phyloP scores from a whole-genome alignment of 108 stramenopile species.

The Stephanodiscus minutulus region DNA sequence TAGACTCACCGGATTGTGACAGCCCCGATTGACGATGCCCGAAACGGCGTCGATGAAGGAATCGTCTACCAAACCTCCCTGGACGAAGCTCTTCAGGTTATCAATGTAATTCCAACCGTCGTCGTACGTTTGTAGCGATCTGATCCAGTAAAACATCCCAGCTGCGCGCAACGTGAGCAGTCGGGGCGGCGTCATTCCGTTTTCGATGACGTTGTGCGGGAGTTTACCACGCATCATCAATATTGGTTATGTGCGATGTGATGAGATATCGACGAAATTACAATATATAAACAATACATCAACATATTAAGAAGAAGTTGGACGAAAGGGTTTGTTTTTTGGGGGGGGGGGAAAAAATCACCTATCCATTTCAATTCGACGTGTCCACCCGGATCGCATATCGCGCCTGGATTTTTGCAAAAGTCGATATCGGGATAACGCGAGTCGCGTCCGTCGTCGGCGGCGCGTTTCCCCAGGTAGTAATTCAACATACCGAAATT shows the following conservation, averaged over 20 bases:
- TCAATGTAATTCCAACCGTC: slow-evolving; percentile 40
- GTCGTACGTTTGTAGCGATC: slow-evolving; percentile 31
- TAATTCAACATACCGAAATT: slow-evolving; percentile 47
- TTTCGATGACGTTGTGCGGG: no score
- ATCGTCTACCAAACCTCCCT: slow-evolving; percentile 21
- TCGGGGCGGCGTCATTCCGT: no score
- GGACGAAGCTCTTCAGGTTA: slow-evolving; percentile 33
- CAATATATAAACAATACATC: background rate
- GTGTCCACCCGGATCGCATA: slow-evolving; percentile 20
- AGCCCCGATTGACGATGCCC: slow-evolving; percentile 39
- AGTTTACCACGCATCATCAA: no score
- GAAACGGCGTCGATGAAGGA: slow-evolving; percentile 42
- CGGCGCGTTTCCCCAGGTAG: slow-evolving; percentile 30
- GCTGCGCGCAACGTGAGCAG: slow-evolving; percentile 4
- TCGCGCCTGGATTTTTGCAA: slow-evolving; percentile 35
- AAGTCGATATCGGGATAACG: slow-evolving; percentile 40
- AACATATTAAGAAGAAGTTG: background rate
- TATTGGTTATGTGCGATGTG: no score
- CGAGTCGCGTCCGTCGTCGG: slow-evolving; percentile 30
- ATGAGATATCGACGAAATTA: background rate
- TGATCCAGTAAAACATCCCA: slow-evolving; percentile 49
- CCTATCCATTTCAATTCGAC: slow-evolving; percentile 48
- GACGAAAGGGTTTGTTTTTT: no score
- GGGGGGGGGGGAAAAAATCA: no score
- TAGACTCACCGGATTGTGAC: slow-evolving; percentile 16